Evolutionary conservation across 768 basidiomycete genomes (phyloP).

Genomic region (Lactarius indigo): DNA sequence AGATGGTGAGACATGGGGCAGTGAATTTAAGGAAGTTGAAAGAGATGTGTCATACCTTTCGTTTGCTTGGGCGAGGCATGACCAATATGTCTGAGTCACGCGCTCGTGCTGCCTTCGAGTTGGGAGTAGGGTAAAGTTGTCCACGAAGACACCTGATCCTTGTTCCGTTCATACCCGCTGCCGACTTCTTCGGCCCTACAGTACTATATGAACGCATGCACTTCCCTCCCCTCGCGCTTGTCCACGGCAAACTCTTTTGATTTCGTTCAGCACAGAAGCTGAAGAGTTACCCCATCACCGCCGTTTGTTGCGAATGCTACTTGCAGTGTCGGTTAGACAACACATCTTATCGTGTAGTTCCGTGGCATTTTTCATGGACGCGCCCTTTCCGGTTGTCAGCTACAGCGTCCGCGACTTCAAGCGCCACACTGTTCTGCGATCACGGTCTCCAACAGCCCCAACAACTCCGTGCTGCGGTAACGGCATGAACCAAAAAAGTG

Average conservation of each 20-base stretch:
- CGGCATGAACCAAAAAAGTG: background rate
- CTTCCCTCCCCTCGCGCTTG: background rate
- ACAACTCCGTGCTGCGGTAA: background rate
- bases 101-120: too few species aligned
- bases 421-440: background rate
- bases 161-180: too few species aligned
- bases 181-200: too few species aligned
- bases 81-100: too few species aligned
- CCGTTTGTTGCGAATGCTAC: background rate
- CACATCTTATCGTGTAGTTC: background rate
- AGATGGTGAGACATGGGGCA: too few species aligned
- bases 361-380: constrained; percentile 9
- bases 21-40: too few species aligned
- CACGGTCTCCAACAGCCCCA: background rate
- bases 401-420: background rate
- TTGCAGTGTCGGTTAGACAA: background rate
- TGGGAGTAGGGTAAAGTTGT: too few species aligned
- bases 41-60: too few species aligned
- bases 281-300: background rate
- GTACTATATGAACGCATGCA: background rate
- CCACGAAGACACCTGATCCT: too few species aligned
- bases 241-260: background rate
- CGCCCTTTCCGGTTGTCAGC: background rate
- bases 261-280: too few species aligned
- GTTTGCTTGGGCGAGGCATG: too few species aligned